phyloP scores from a whole-genome alignment of 257 asterid genomes.

The Anisodus tanguticus region DNA sequence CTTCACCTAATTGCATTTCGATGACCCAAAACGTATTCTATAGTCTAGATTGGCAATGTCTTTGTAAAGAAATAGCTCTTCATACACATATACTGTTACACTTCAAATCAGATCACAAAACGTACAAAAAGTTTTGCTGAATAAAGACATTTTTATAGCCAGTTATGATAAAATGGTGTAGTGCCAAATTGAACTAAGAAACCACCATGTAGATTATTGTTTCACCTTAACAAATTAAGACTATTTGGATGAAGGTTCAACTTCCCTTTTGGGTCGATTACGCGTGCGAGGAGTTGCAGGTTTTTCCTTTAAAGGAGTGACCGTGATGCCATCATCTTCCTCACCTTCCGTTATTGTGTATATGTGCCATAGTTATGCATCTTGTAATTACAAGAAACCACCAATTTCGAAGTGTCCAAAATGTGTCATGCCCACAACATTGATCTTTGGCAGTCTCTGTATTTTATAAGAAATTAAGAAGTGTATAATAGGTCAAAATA shows the following conservation, averaged over 20 bases:
- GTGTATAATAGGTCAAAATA: not conserved
- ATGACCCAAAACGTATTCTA: no score
- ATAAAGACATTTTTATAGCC: not conserved
- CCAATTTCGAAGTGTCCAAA: not conserved
- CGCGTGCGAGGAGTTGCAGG: constrained; percentile 56
- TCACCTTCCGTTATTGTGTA: constrained; percentile 53
- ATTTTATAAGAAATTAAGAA: not conserved
- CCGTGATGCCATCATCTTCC: constrained; percentile 44
- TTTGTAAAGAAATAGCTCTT: not conserved
- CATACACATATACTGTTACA: not conserved
- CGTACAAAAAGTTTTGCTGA: not conserved
- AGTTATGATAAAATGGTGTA: no score
- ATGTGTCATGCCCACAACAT: not conserved
- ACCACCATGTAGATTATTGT: not conserved
- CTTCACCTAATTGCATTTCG: no score
- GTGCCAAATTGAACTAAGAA: constrained; percentile 15
- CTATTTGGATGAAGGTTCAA: constrained; percentile 53
- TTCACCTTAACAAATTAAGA: constrained; percentile 17
- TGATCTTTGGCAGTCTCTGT: not conserved
- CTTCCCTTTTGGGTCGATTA: constrained; percentile 79
- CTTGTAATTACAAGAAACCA: not conserved
- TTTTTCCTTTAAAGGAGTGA: constrained; percentile 45
- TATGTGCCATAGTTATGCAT: not conserved
- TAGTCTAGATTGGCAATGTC: not conserved
- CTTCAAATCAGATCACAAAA: not conserved